phyloP scores from a whole-genome alignment of 257 asterid species.

The Fraxinus pennsylvanica region DNA sequence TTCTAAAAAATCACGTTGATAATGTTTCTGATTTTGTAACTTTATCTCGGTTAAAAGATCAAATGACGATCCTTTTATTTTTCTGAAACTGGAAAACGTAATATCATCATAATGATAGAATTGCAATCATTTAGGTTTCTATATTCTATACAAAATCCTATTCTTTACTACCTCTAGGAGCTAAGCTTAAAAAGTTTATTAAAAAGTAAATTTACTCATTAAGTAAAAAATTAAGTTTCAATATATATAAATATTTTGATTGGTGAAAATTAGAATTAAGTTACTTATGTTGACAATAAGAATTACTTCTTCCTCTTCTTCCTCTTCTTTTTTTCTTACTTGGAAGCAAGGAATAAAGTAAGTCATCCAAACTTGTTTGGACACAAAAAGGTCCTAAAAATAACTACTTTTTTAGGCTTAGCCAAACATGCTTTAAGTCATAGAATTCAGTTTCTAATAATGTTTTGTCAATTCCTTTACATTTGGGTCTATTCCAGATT shows the following conservation, averaged over 20 bases:
- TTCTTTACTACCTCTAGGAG: background rate
- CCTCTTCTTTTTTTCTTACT: background rate
- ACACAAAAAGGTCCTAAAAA: background rate
- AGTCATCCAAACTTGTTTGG: background rate
- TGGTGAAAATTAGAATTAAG: background rate
- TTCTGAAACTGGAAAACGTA: background rate
- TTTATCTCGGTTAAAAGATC: background rate
- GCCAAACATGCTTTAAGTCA: background rate
- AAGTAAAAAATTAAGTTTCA: background rate
- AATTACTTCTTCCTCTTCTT: too few species aligned
- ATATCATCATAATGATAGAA: background rate
- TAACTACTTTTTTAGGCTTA: background rate
- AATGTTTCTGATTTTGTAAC: background rate
- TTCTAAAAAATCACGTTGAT: background rate
- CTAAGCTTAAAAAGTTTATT: background rate
- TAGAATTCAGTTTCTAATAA: background rate
- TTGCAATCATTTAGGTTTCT: background rate
- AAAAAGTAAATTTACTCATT: background rate
- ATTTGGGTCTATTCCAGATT: background rate
- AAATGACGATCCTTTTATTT: slow-evolving; percentile 9
- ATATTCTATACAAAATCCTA: background rate
- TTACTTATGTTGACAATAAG: background rate
- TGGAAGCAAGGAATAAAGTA: background rate
- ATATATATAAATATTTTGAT: background rate
- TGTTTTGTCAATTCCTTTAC: background rate